Percentiles rank a stretch among this genome's conserved stretches.
Conservation (phyloP, 2,329 filamentous ascomycete species). For the Trichoderma koningiopsis region DNA sequence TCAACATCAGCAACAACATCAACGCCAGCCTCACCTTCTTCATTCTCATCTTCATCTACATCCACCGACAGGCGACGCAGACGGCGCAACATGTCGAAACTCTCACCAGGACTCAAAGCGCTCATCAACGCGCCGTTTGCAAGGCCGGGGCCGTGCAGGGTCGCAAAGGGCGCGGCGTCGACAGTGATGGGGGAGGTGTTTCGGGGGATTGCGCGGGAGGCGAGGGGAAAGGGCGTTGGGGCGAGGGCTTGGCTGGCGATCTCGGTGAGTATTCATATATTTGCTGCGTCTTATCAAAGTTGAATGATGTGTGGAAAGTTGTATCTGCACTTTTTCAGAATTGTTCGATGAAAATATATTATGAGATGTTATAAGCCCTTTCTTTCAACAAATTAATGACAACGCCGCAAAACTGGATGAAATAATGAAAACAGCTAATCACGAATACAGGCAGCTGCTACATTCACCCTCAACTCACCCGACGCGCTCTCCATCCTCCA, state of each 20-base stretch:
- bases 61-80: neutral
- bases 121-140: constrained; percentile 72
- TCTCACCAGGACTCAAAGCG: constrained; percentile 70
- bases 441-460: constrained; percentile 66
- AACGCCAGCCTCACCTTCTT: neutral
- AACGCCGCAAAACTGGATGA: no score
- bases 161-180: constrained; percentile 57
- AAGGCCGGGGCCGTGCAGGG: constrained; percentile 55
- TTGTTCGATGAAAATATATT: no score
- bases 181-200: constrained; percentile 65
- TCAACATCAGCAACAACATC: neutral
- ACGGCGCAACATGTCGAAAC: constrained; percentile 64
- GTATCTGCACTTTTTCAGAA: no score
- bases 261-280: constrained; percentile 49
- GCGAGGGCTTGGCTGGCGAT: constrained; percentile 66
- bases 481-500: constrained; percentile 69
- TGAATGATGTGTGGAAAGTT: neutral
- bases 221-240: constrained; percentile 62
- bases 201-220: constrained; percentile 64
- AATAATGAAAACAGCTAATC: neutral
- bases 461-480: constrained; percentile 84
- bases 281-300: neutral
- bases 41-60: neutral
- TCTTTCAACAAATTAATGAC: neutral
- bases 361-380: neutral